These are phyloP conservation scores for Dendrobium catenatum DNA, from an alignment of 106 monocot species.

Conservation along the genomic window DNA sequence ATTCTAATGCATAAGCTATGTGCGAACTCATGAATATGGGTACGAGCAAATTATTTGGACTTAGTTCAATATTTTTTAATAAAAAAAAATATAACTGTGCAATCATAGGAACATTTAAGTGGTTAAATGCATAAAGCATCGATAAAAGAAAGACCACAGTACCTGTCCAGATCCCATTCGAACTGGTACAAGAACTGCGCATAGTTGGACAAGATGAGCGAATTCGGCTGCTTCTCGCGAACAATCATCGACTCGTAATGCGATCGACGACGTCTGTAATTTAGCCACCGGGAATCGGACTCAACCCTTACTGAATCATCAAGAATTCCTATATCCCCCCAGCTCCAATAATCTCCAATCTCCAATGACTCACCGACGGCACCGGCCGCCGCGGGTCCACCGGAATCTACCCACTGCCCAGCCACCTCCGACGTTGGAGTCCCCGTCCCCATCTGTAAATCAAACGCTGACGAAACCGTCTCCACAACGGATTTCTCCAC, in stretches of 20 bases:
- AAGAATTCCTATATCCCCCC: conserved; percentile 29
- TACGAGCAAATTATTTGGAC: no score
- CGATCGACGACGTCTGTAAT: neutral
- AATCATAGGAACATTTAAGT: neutral
- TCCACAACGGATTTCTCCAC: neutral
- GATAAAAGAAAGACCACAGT: neutral
- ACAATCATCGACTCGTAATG: conserved; percentile 48
- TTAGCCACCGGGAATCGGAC: neutral
- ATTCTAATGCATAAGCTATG: no score
- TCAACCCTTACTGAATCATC: neutral
- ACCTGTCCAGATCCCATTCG: conserved; percentile 68
- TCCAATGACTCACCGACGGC: neutral
- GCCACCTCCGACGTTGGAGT: neutral
- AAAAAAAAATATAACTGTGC: neutral
- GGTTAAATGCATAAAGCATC: neutral
- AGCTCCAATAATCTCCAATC: conserved; percentile 12
- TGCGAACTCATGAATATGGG: no score
- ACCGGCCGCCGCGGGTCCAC: neutral
- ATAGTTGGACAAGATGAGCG: conserved; percentile 69
- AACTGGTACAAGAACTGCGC: conserved; percentile 65
- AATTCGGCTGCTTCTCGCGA: conserved; percentile 18
- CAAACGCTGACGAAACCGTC: neutral
- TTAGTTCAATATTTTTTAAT: no score
- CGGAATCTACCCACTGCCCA: no score
- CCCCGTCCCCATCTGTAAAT: neutral